phyloP scores from a whole-genome alignment of 2,329 filamentous ascomycete species.

The Tympanopsis confertula region DNA sequence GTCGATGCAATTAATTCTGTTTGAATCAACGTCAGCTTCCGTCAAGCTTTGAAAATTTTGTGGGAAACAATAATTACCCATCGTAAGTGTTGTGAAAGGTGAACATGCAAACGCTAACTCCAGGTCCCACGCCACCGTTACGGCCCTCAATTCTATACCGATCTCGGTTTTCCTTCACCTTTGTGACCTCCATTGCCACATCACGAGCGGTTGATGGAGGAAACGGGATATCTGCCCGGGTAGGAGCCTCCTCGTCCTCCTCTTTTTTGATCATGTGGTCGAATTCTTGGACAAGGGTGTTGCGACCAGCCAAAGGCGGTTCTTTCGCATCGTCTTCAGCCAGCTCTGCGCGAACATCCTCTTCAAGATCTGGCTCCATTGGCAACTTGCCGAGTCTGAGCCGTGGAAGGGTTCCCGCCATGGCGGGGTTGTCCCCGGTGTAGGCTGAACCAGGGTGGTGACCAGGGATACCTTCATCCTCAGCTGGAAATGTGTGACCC shows the following conservation, averaged over 20 bases:
- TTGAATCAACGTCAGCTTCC: neutral
- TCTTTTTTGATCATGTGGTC: slow-evolving; percentile 55
- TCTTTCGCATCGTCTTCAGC: slow-evolving; percentile 43
- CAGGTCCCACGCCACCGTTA: slow-evolving; percentile 50
- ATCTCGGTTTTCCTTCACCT: slow-evolving; percentile 53
- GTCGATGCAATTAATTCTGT: slow-evolving; percentile 49
- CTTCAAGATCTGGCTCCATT: slow-evolving; percentile 44
- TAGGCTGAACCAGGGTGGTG: slow-evolving; percentile 55
- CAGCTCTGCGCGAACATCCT: slow-evolving; percentile 49
- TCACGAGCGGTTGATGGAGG: slow-evolving; percentile 50
- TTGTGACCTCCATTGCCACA: slow-evolving; percentile 54
- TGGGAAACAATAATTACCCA: slow-evolving; percentile 24
- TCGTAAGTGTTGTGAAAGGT: slow-evolving; percentile 60
- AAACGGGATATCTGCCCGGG: slow-evolving; percentile 43
- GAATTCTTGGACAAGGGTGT: slow-evolving; percentile 45
- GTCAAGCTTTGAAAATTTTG: neutral
- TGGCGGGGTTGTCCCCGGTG: slow-evolving; percentile 40
- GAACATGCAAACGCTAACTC: slow-evolving; percentile 55
- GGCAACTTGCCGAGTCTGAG: slow-evolving; percentile 47
- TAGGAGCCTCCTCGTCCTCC: slow-evolving; percentile 48
- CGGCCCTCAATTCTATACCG: slow-evolving; percentile 49
- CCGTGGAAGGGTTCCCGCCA: slow-evolving; percentile 42
- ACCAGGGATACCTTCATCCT: slow-evolving; percentile 58
- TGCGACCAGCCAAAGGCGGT: slow-evolving; percentile 38
- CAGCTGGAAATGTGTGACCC: slow-evolving; percentile 41